These are phyloP conservation scores for Russula foetens DNA, from an alignment of 768 basidiomycete genomes.

Conservation along the genomic window DNA sequence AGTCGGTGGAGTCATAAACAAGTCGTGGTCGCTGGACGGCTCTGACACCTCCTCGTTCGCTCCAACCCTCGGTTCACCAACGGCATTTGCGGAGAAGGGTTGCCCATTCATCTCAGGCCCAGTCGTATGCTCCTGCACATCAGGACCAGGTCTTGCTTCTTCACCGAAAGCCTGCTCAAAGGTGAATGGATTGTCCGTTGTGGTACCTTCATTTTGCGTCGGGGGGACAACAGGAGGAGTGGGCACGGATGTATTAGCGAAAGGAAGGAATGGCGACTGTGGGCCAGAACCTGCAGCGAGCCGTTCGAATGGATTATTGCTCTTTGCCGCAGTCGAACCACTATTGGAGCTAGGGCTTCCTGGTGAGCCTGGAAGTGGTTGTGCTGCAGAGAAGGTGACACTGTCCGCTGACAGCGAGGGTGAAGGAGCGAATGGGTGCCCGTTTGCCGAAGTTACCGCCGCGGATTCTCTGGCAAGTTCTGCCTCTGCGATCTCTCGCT, in stretches of 20 bases:
- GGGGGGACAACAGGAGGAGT: neutral
- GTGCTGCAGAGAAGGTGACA: constrained; percentile 53
- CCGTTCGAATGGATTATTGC: constrained; percentile 89
- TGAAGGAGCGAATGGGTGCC: constrained; percentile 23
- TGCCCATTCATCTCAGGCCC: neutral
- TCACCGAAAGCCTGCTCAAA: constrained; percentile 30
- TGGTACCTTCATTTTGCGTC: constrained; percentile 17
- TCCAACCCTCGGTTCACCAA: neutral
- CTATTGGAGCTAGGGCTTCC: constrained; percentile 37
- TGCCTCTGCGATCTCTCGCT: constrained; percentile 48
- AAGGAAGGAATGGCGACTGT: constrained; percentile 43
- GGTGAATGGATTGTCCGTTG: constrained; percentile 43
- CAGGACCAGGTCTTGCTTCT: constrained; percentile 7
- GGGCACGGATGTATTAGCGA: constrained; percentile 33
- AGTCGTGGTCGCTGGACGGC: constrained; percentile 39
- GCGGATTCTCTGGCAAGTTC: constrained; percentile 34
- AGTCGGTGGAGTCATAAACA: constrained; percentile 55
- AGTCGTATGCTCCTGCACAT: neutral
- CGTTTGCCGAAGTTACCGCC: constrained; percentile 22
- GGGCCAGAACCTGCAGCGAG: constrained; percentile 39
- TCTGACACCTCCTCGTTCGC: constrained; percentile 22
- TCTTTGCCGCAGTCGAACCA: constrained; percentile 46
- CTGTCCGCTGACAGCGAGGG: constrained; percentile 37
- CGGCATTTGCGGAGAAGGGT: neutral
- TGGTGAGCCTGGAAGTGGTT: constrained; percentile 67